These are phyloP conservation scores for Paecilomyces variotii DNA, from an alignment of 2,329 filamentous ascomycete species.

Conservation along the genomic window DNA sequence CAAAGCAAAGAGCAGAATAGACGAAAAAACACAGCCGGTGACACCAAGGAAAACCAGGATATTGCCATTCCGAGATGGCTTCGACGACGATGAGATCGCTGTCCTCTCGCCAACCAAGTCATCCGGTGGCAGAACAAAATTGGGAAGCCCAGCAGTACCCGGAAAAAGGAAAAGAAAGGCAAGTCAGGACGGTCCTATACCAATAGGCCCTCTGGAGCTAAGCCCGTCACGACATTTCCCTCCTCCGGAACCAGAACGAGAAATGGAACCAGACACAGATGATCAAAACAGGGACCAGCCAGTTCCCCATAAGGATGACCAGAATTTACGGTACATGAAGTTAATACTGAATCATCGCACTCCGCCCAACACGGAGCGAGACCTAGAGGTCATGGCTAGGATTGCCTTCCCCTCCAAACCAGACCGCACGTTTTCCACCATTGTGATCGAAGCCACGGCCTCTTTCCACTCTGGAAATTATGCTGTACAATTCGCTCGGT, in stretches of 20 bases:
- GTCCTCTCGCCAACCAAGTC: constrained; percentile 49
- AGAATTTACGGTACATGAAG: constrained; percentile 40
- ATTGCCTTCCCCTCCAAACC: constrained; percentile 47
- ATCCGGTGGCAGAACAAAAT: constrained; percentile 36
- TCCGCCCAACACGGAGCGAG: constrained; percentile 39
- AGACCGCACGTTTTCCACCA: constrained; percentile 42
- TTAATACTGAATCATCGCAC: constrained; percentile 49
- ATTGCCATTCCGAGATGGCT: constrained; percentile 51
- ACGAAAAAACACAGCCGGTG: constrained; percentile 31
- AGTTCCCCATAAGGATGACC: constrained; percentile 14
- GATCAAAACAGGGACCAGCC: constrained; percentile 18
- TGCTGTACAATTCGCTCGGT: constrained; percentile 41
- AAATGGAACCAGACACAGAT: constrained; percentile 9
- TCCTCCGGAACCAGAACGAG: neutral
- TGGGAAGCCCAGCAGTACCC: constrained; percentile 47
- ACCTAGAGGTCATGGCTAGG: constrained; percentile 47
- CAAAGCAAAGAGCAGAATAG: constrained; percentile 26
- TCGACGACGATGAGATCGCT: constrained; percentile 54
- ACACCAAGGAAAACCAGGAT: constrained; percentile 46
- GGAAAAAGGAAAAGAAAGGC: constrained; percentile 50
- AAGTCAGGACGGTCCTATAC: constrained; percentile 45
- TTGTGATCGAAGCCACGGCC: constrained; percentile 46
- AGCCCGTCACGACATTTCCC: constrained; percentile 12
- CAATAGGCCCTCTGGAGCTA: constrained; percentile 34
- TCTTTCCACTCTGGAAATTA: constrained; percentile 37